Base-by-base conservation (phyloP, 1,284 basidiomycete genomes). In the Melampsora larici-populina region DNA sequence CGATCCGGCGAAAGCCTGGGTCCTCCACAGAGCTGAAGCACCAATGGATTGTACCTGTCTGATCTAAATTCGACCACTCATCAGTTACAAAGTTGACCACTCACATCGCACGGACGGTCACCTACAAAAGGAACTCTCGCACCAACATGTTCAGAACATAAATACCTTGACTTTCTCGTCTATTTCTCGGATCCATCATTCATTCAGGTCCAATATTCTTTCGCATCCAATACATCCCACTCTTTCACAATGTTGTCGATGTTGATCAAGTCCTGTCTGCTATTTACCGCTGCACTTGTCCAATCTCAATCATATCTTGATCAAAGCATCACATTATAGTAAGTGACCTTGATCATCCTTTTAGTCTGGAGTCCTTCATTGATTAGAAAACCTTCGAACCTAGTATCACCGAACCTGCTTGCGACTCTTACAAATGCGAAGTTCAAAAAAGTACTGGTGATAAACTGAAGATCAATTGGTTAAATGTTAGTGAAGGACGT, bases 331-430 rank as follows among this genome's bases (percentile, higher is more conserved):
- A 58, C 72, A 24, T 67, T 75, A 66, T 75, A 75, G 72, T 75
- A 33, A 36, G 72, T 48, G 40, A 43, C 11, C 13, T 43, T 43
- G 40, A 36, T n/a, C n/a, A n/a, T n/a, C n/a, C n/a, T n/a, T 29
- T 3, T 72, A 8, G 24, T 36, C 33, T 15, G 31, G 43, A 48
- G 33, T 26, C 51, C 55, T 1, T 66, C 24, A 1, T 26, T 65
- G 15, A n/a, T 7, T 13, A 17, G 1, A 15, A 33, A 13, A 17
- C 67, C 15, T 43, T 48, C 24, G 1, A 21, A 55, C 48, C 18
- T 21, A 75, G 72, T 67, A 65, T 75, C 5, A 75, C 72, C 15
- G 64, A 65, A 55, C 72, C 72, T 17, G n/a, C 72, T 36, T 75
- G 72, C 49, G 72, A 60, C 29, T 55, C 31, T 67, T 75, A 75